phyloP scores from a whole-genome alignment of 1,284 basidiomycete genomes.

The Trichosporon coremiiforme region DNA sequence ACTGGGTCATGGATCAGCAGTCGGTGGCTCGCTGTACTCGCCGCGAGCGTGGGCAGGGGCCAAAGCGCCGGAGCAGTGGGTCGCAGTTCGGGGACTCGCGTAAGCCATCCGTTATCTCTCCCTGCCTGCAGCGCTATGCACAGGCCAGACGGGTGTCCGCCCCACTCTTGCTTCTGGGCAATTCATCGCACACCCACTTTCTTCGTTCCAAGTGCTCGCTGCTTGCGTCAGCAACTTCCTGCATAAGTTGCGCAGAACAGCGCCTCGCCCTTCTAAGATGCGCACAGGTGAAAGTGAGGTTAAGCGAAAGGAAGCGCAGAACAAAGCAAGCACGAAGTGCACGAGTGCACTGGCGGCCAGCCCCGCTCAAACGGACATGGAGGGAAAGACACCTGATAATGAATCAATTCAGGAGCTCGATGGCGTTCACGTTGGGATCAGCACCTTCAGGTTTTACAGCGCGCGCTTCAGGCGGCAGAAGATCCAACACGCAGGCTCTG shows the following conservation, averaged over 20 bases:
- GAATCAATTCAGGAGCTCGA: slow-evolving; percentile 7
- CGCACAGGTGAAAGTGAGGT: too few species aligned
- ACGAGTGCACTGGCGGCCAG: neutral
- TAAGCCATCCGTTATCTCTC: slow-evolving; percentile 10
- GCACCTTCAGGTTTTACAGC: neutral
- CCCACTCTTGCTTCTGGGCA: neutral
- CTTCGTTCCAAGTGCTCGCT: neutral
- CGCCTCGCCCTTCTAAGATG: too few species aligned
- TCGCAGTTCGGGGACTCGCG: slow-evolving; percentile 6
- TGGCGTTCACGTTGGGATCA: slow-evolving; percentile 12
- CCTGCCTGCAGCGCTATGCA: neutral
- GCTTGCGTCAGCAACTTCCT: too few species aligned
- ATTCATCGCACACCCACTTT: neutral
- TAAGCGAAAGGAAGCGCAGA: too few species aligned
- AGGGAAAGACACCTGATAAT: neutral
- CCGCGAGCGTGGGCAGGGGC: neutral
- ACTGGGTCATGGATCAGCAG: too few species aligned
- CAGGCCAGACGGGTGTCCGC: neutral
- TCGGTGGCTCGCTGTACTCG: neutral
- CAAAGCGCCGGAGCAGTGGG: neutral
- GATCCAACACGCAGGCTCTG: too few species aligned
- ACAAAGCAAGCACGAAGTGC: neutral
- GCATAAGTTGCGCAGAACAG: neutral
- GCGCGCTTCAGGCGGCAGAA: too few species aligned
- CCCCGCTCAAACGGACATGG: neutral